Percentiles rank a stretch among this genome's conserved stretches.
phyloP scores from a whole-genome alignment of 2,329 filamentous ascomycete genomes.

The Byssochlamys sp. region DNA sequence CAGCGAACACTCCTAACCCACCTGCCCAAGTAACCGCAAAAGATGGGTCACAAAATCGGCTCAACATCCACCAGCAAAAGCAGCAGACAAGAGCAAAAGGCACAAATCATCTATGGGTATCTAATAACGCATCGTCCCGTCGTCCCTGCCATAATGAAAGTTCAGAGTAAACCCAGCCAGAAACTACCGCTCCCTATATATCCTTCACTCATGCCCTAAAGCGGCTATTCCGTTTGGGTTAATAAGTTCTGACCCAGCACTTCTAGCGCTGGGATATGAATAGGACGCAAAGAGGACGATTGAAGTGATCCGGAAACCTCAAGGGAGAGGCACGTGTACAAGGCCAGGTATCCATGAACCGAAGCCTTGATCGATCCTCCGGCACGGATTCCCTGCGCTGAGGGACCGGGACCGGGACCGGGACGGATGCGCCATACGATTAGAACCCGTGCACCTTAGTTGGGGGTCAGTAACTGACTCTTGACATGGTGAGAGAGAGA shows the following conservation, averaged over 20 bases:
- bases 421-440: conserved; percentile 32
- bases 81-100: conserved; percentile 11
- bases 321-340: conserved; percentile 20
- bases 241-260: background rate
- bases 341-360: conserved; percentile 1
- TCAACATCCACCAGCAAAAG: background rate
- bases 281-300: conserved; percentile 16
- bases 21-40: background rate
- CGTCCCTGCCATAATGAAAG: conserved; percentile 21
- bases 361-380: conserved; percentile 30
- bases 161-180: conserved; percentile 18
- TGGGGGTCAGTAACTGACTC: conserved; percentile 3
- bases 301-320: conserved; percentile 22
- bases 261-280: conserved; percentile 4
- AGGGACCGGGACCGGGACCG: conserved; percentile 36
- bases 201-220: conserved; percentile 1
- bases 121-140: conserved; percentile 36
- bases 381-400: conserved; percentile 30
- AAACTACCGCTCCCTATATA: conserved; percentile 16
- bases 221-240: background rate
- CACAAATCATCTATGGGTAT: conserved; percentile 30
- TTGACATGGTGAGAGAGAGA: background rate
- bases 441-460: conserved; percentile 45
- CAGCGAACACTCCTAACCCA: background rate
- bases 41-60: background rate